phyloP scores from a whole-genome alignment of 257 asterid species.

The Fraxinus excelsior region DNA sequence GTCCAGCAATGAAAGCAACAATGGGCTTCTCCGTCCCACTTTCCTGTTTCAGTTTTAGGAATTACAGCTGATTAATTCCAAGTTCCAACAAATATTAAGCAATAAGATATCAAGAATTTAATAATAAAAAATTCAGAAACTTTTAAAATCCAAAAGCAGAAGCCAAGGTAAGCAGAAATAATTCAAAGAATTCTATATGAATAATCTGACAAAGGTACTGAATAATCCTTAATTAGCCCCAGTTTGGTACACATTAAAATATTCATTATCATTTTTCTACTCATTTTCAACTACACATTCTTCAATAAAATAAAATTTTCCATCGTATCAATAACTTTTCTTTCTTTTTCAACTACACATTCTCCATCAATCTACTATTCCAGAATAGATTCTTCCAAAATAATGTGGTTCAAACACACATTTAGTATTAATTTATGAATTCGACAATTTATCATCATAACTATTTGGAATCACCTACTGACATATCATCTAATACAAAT shows the following conservation, averaged over 20 bases:
- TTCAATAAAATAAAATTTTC: too few relatives aligned
- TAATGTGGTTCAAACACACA: too few relatives aligned
- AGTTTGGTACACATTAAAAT: too few relatives aligned
- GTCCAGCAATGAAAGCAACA: conserved; percentile 97
- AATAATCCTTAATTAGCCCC: neutral
- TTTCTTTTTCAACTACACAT: too few relatives aligned
- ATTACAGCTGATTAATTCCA: conserved; percentile 6
- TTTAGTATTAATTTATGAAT: neutral
- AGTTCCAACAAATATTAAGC: conserved; percentile 13
- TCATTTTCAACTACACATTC: too few relatives aligned
- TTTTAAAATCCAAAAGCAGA: neutral
- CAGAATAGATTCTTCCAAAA: too few relatives aligned
- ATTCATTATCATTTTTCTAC: too few relatives aligned
- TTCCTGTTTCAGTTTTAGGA: conserved; percentile 52
- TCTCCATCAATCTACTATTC: too few relatives aligned
- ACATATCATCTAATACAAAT: neutral
- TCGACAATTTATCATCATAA: neutral
- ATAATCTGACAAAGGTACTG: conserved; percentile 8
- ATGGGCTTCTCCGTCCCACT: conserved; percentile 92
- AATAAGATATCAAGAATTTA: conserved; percentile 1
- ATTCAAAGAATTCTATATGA: conserved; percentile 1
- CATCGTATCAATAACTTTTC: too few relatives aligned
- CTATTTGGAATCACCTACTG: neutral
- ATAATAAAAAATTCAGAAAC: conserved; percentile 9
- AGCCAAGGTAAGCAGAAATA: conserved; percentile 3